Base-by-base conservation (phyloP, 768 basidiomycete genomes). In the Cystobasidium onofrii region DNA sequence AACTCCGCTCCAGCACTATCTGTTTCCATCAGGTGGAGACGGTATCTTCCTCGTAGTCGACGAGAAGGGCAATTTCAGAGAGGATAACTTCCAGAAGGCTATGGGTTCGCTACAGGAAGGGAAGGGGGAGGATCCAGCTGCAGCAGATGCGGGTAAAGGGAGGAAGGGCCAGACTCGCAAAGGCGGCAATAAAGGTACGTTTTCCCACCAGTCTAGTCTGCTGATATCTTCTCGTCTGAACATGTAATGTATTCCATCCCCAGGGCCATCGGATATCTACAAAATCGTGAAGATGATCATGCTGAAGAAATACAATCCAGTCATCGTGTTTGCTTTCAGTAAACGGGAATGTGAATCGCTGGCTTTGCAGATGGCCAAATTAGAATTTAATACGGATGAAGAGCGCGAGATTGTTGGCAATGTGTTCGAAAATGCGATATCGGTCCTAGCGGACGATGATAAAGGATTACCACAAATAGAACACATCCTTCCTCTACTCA, bases 241-340 rank as follows among this genome's bases (percentile, higher is more conserved):
- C n/a, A n/a, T n/a, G 36, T 29, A 46, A 10, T 13, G 7, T 17
- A 29, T 6, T 33, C 29, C 20, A 18, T 18, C 15, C 18, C 3
- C 75, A 93, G 92, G 92, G 0, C 84, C 87, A 1, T 92, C 92
- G 55, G 96, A 99, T 80, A 92, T 98, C 76, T 91, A 91, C 74
- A 97, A 96, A 83, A 94, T 99, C 76, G 89, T 97, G 80, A 91
- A 91, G 81, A 92, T 97, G 89, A 96, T 99, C 82, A 92, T 97
- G 91, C 82, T 88, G 75, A 95, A 95, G 82, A 92, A 93, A 80
- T 95, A 92, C 82, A 94, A 97, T 79, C 96, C 96, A 0, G 94
- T 97, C 76, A 99, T 99, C 79, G 88, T 98, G 69, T 99, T 99
- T 81, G 91, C 95, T 4, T 99, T 99, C 83, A 91, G 91, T 83